Evolutionary conservation across 2,329 filamentous ascomycete genomes (phyloP).

Genomic region (Aspergillus japonicus): DNA sequence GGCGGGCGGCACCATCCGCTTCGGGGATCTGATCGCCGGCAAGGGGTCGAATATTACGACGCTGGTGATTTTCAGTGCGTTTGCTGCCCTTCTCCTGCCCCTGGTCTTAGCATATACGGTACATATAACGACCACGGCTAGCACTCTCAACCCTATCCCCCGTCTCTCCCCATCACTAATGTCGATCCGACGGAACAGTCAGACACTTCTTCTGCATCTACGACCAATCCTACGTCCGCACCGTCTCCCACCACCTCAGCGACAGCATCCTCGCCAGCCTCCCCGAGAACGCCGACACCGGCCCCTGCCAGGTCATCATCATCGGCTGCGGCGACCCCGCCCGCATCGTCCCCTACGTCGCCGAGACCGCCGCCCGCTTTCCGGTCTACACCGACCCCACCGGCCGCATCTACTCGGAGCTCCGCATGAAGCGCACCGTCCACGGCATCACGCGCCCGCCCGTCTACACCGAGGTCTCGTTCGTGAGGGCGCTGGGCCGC

Average conservation of each 20-base stretch:
- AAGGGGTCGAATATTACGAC: constrained; percentile 24
- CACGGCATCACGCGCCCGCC: constrained; percentile 15
- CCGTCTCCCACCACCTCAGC: constrained; percentile 14
- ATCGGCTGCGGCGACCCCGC: constrained; percentile 24
- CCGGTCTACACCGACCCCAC: constrained; percentile 23
- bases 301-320: constrained; percentile 24
- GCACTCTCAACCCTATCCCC: background rate
- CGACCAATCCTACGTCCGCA: constrained; percentile 25
- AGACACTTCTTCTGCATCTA: constrained; percentile 27
- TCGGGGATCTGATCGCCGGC: constrained; percentile 24
- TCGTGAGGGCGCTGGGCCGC: constrained; percentile 8
- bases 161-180: background rate
- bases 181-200: constrained; percentile 6
- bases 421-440: constrained; percentile 20
- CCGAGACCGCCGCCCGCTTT: constrained; percentile 17
- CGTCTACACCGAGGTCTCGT: constrained; percentile 11
- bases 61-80: constrained; percentile 22
- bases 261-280: constrained; percentile 17
- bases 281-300: background rate
- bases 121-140: too few species aligned
- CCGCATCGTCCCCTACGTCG: constrained; percentile 21
- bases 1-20: constrained; percentile 18
- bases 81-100: background rate
- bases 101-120: too few species aligned
- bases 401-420: constrained; percentile 18